Conservation (phyloP, 768 basidiomycete species). For the Tulasnella sp. region DNA sequence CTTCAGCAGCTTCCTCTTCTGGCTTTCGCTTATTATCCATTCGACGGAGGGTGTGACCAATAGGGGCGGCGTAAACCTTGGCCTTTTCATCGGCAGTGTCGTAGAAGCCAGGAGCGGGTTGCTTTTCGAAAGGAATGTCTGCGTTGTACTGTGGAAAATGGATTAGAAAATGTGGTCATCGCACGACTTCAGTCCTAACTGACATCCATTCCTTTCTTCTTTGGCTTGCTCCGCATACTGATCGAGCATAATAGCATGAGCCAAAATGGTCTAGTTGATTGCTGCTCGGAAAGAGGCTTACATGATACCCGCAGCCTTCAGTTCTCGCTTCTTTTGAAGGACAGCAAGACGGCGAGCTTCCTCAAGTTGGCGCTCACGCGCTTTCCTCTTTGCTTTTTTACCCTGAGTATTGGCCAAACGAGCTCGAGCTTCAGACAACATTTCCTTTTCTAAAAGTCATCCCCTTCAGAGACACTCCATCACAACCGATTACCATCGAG, state of each 20-base stretch:
- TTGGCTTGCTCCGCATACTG: conserved; percentile 87
- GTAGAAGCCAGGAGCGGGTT: conserved; percentile 90
- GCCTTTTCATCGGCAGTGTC: conserved; percentile 92
- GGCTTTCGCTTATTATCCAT: conserved; percentile 92
- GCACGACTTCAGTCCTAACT: conserved; percentile 22
- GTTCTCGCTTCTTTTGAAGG: conserved; percentile 92
- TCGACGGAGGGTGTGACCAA: conserved; percentile 83
- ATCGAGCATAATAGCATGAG: background rate
- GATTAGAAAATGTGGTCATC: background rate
- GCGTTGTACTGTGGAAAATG: conserved; percentile 66
- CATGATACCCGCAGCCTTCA: conserved; percentile 98
- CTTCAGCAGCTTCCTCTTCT: conserved; percentile 87
- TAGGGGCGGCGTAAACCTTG: conserved; percentile 71
- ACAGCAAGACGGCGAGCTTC: conserved; percentile 91
- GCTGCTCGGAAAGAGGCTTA: conserved; percentile 25
- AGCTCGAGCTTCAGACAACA: conserved; percentile 97
- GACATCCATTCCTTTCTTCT: conserved; percentile 97
- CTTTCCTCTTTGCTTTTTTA: conserved; percentile 98
- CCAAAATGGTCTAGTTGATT: background rate
- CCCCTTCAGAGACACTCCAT: conserved; percentile 8
- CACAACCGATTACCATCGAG: background rate
- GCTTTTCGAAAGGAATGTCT: conserved; percentile 98
- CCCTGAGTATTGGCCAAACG: conserved; percentile 98
- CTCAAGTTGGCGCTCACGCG: conserved; percentile 91
- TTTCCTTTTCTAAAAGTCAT: conserved; percentile 77